Percentiles rank a stretch among this genome's conserved stretches.
phyloP scores from a whole-genome alignment of 306 rosid genomes.

The Citrullus colocynthis region DNA sequence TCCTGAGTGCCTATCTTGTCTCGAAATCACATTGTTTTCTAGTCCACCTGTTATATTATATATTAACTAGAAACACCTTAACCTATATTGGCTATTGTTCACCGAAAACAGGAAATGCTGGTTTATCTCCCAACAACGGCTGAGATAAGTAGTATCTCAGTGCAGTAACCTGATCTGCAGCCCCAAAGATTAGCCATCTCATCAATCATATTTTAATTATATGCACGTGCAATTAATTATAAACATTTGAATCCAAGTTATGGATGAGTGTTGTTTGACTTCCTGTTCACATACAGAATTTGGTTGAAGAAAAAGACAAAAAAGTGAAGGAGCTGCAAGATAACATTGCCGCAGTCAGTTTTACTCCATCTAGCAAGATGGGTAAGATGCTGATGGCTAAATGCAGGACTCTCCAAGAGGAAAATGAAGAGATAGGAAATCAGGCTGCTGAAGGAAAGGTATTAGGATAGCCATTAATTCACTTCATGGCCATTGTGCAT shows the following conservation, averaged over 20 bases:
- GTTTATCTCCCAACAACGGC: neutral
- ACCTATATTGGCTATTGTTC: neutral
- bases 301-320: slow-evolving; percentile 89
- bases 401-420: slow-evolving; percentile 90
- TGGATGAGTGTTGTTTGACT: neutral
- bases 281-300: slow-evolving; percentile 27
- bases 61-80: too few relatives aligned
- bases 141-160: neutral
- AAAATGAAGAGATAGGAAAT: slow-evolving; percentile 93
- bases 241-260: neutral
- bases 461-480: neutral
- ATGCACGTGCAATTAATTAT: neutral
- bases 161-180: neutral
- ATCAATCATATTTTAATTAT: neutral
- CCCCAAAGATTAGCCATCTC: neutral
- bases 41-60: too few relatives aligned
- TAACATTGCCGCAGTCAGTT: slow-evolving; percentile 65
- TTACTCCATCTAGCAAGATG: slow-evolving; percentile 92
- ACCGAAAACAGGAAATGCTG: neutral
- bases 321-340: slow-evolving; percentile 81
- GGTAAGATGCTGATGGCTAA: slow-evolving; percentile 94
- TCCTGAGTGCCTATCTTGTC: neutral
- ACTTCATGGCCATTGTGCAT: neutral
- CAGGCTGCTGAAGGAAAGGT: slow-evolving; percentile 99
- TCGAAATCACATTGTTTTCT: too few relatives aligned